Conservation (phyloP, 257 asterid genomes). For the Solanum corneliomulleri region DNA sequence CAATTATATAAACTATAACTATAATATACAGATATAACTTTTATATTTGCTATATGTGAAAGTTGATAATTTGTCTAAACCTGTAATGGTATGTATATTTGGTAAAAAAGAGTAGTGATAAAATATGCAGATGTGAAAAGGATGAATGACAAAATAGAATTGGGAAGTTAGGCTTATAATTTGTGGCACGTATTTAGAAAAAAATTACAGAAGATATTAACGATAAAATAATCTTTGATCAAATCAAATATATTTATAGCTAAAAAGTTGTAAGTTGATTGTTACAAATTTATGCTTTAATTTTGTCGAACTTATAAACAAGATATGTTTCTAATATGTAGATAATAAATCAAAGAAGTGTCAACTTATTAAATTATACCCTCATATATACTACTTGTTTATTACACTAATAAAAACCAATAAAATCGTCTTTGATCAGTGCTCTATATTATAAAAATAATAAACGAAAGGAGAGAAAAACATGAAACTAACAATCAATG, state of each 20-base stretch:
- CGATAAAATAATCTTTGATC: background rate
- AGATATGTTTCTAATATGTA: background rate
- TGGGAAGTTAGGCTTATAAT: background rate
- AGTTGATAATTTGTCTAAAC: background rate
- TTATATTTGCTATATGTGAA: too few species aligned
- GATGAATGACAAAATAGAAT: background rate
- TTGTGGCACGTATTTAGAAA: background rate
- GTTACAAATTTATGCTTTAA: background rate
- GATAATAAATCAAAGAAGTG: background rate
- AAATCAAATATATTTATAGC: background rate
- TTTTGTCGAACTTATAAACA: background rate
- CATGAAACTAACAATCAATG: background rate
- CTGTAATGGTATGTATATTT: background rate
- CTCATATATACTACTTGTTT: background rate
- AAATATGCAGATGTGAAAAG: background rate
- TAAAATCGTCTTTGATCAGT: background rate
- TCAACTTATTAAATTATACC: too few species aligned
- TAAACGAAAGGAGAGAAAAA: background rate
- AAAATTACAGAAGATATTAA: background rate
- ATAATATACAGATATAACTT: too few species aligned
- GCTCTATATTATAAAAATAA: background rate
- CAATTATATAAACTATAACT: too few species aligned
- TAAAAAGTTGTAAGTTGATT: background rate
- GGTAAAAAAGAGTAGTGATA: background rate
- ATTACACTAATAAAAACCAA: background rate